Evolutionary conservation across 2,329 filamentous ascomycete genomes (phyloP).

Genomic region (Xylaria sp.): DNA sequence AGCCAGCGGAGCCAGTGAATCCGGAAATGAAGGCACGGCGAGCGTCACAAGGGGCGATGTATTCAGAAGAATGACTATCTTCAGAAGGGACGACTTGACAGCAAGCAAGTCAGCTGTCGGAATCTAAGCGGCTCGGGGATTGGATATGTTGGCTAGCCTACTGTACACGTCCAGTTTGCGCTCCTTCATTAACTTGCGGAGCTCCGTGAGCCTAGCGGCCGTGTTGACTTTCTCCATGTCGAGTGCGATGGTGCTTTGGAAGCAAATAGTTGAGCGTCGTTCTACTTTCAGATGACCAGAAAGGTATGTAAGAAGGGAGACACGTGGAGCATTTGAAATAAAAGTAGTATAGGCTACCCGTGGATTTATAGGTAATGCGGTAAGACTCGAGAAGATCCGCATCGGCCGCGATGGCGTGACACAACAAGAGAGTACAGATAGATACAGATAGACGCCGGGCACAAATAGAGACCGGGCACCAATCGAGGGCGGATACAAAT

Average conservation of each 20-base stretch:
- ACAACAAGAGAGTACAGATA: conserved; percentile 7
- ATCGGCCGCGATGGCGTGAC: conserved; percentile 36
- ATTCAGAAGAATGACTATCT: conserved; percentile 97
- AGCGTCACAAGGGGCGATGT: conserved; percentile 95
- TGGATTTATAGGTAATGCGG: conserved; percentile 38
- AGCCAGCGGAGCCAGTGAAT: conserved; percentile 95
- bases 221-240: conserved; percentile 85
- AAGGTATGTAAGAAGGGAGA: conserved; percentile 20
- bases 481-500: too few species aligned
- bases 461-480: too few species aligned
- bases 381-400: conserved; percentile 38
- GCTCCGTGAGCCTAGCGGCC: conserved; percentile 75
- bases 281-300: conserved; percentile 10
- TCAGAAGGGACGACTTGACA: conserved; percentile 89
- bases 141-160: conserved; percentile 59
- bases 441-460: too few species aligned
- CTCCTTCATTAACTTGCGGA: conserved; percentile 88
- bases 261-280: conserved; percentile 36
- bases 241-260: conserved; percentile 45
- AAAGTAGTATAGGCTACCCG: conserved; percentile 22
- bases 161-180: conserved; percentile 91
- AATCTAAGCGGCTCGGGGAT: conserved; percentile 19
- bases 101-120: conserved; percentile 41
- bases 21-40: conserved; percentile 92
- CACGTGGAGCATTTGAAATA: conserved; percentile 16